Evolutionary conservation across 1,284 basidiomycete species (phyloP), one percentile per base, ranked within the genome.

Genomic region (Austroboletus novae-zelandiae): DNA sequence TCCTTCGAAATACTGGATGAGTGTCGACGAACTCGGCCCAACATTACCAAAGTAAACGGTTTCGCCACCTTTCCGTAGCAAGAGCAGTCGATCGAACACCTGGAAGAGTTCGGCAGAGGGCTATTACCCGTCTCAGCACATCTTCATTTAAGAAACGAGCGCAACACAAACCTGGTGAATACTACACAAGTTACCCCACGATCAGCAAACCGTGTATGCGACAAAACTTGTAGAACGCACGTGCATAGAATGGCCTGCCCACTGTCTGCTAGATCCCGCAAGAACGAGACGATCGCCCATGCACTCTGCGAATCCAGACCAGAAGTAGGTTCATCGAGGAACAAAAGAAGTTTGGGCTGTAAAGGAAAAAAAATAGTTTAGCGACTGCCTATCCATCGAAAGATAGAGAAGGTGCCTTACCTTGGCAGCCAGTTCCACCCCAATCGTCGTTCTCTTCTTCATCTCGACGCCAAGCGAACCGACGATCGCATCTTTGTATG

Each of bases 291-390:
- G 59, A 96, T 92, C 14, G 86, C 87, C 87, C 89, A 94, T 0
- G 94, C 91, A 44, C 84, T 88, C 65, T 94, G 91, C 3, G 90
- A 92, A 65, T 95, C 93, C 27, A 96, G 74, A 40, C 94, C 92
- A 11, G 89, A 91, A 0, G 88, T 91, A 1, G 84, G 84, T 62
- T 93, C 89, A 58, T 93, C 90, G 51, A 91, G 74, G 77, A 94
- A 94, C 23, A 94, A 76, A 0, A 94, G 74, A 4, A 92, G 73
- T 61, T 78, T 78, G 0, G 89, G 88, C 80, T 83, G 37, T 17
- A 35, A 13, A 32, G 71, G 69, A 45, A n/a, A 18, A 9, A 25
- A 4, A 23, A 5, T 68, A 63, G 23, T 72, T 60, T 20, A 18
- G 40, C 23, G 45, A 46, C 25, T 3, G n/a, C 1, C 9, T 10